phyloP scores from a whole-genome alignment of 768 basidiomycete species.

The Trametes gibbosa region DNA sequence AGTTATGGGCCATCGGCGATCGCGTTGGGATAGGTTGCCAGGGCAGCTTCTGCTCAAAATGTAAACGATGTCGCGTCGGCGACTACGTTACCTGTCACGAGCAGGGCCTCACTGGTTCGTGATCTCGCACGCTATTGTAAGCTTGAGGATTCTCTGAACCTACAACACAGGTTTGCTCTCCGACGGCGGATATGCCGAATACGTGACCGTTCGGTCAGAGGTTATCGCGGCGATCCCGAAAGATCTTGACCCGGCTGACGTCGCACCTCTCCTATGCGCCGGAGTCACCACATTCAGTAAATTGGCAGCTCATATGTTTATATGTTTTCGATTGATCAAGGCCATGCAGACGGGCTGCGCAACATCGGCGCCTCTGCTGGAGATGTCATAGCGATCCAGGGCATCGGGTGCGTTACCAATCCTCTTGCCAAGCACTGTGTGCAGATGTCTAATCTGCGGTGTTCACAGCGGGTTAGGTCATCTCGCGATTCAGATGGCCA shows the following conservation, averaged over 20 bases:
- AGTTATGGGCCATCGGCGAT: constrained; percentile 24
- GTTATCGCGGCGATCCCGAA: constrained; percentile 25
- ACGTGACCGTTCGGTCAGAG: constrained; percentile 19
- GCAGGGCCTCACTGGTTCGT: constrained; percentile 19
- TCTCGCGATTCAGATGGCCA: constrained; percentile 33
- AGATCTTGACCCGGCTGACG: constrained; percentile 27
- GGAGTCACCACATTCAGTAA: constrained; percentile 37
- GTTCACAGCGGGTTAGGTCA: constrained; percentile 30
- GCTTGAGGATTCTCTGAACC: neutral
- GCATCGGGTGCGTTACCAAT: constrained; percentile 26
- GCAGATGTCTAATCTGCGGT: neutral
- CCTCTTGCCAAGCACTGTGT: neutral
- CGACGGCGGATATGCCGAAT: constrained; percentile 31
- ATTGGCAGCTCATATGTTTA: neutral
- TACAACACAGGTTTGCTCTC: constrained; percentile 17
- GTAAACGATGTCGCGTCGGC: constrained; percentile 23
- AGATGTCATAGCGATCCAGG: constrained; percentile 37
- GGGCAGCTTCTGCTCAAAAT: constrained; percentile 25
- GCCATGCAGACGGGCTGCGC: constrained; percentile 24
- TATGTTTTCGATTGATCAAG: neutral
- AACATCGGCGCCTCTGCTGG: constrained; percentile 28
- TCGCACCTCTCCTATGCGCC: constrained; percentile 34
- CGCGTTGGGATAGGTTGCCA: constrained; percentile 31
- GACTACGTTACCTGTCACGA: constrained; percentile 26
- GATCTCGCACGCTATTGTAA: neutral